phyloP scores from a whole-genome alignment of 306 rosid species.

The Cicer yamashitae region DNA sequence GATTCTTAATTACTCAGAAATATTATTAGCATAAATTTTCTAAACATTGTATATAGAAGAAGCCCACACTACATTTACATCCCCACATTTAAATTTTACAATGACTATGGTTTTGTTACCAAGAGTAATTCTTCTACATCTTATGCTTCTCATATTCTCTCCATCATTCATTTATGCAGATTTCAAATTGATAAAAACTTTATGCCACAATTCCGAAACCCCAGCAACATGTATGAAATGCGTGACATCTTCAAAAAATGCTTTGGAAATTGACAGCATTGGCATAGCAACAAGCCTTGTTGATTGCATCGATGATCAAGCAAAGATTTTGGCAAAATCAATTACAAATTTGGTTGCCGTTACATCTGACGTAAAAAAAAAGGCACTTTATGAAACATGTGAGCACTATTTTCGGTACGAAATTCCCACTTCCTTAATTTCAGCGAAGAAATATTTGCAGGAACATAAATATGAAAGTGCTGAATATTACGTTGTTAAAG shows the following conservation, averaged over 20 bases:
- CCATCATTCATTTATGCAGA: slow-evolving; percentile 26
- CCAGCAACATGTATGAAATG: slow-evolving; percentile 33
- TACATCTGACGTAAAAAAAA: neutral
- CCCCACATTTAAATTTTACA: too few species aligned
- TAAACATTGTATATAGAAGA: too few species aligned
- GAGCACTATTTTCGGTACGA: too few species aligned
- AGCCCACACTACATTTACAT: too few species aligned
- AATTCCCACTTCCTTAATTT: too few species aligned
- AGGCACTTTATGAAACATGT: neutral
- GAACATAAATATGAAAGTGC: slow-evolving; percentile 24
- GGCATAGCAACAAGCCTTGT: slow-evolving; percentile 14
- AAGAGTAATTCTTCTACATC: neutral
- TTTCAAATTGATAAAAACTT: neutral
- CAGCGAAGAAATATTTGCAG: neutral
- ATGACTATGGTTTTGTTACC: too few species aligned
- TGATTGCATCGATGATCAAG: neutral
- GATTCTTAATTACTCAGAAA: too few species aligned
- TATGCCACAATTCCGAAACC: slow-evolving; percentile 26
- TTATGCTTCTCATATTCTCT: slow-evolving; percentile 11
- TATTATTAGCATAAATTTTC: too few species aligned
- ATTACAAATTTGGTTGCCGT: neutral
- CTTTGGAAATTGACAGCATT: neutral
- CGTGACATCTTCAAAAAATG: neutral
- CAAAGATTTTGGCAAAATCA: neutral
- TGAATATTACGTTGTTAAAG: neutral